Evolutionary conservation across 768 basidiomycete genomes (phyloP), one percentile per base, ranked within the genome.

Genomic region (Lactarius quietus): DNA sequence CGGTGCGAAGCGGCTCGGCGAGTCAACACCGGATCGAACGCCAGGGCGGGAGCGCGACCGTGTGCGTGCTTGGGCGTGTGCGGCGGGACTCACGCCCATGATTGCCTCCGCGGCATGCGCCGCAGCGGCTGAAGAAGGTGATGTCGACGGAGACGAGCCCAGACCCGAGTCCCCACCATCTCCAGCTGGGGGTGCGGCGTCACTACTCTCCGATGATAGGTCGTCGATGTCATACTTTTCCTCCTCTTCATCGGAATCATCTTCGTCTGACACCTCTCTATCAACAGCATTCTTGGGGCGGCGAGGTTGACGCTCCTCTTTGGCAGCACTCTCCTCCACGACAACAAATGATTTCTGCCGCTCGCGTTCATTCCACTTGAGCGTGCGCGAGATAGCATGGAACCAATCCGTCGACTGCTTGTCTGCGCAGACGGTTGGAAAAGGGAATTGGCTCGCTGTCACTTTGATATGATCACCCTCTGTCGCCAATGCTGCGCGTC

Each of bases 401-500:
- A 99, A 98, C 97, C 97, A 99, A 73, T 99, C 97, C 3, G 92
- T 93, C 23, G 95, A 97, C 74, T 97, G 95, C 68, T 95, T 97
- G 74, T 97, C 93, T 8, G 93, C 94, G 72, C 96, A 98, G 7
- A 99, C 95, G 3, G 97, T 98, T 8, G 97, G 97, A 83, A 98
- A 98, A 6, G 97, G 97, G 75, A 93, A 99, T 73, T 89, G 93
- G 1, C 95, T 97, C 0, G 97, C 96, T 1, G 92, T 95, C 63
- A 99, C 89, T 78, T 96, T 98, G 80, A 99, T 98, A 74, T 98
- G 96, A 72, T 99, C 97, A 48, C 97, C 97, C 88, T 98, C 95
- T 98, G 78, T 39, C 6, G 51, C 5, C 54, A 38, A 51, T 28
- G 23, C 41, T 68, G 36, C 61, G 59, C 5, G 60, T 60, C 59